Conservation (phyloP, 768 basidiomycete genomes). For the Pleurotus djamor region DNA sequence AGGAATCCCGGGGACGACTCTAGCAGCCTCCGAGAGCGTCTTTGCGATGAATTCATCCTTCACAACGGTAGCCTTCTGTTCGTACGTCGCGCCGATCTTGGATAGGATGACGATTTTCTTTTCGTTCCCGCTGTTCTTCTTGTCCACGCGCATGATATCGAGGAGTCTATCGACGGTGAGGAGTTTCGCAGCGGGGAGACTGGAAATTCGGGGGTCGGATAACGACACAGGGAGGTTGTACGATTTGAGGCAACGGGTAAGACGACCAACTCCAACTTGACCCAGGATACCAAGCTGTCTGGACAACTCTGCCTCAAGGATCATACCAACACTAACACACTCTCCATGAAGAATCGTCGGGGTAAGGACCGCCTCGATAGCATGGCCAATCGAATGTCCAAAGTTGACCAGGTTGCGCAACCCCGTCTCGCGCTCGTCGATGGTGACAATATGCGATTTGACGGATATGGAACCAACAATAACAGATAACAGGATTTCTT, state of each 20-base stretch:
- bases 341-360: constrained; percentile 95
- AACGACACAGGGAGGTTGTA: constrained; percentile 90
- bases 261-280: constrained; percentile 90
- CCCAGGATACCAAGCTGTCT: constrained; percentile 83
- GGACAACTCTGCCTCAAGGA: constrained; percentile 93
- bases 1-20: constrained; percentile 69
- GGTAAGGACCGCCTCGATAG: constrained; percentile 94
- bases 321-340: constrained; percentile 94
- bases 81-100: constrained; percentile 88
- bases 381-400: constrained; percentile 97
- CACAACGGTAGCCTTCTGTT: constrained; percentile 88
- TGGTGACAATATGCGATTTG: constrained; percentile 95
- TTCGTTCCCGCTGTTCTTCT: constrained; percentile 91
- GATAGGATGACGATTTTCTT: constrained; percentile 95
- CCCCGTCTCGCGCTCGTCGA: constrained; percentile 95
- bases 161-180: constrained; percentile 81
- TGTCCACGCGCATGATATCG: constrained; percentile 95
- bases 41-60: constrained; percentile 78
- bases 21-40: constrained; percentile 78
- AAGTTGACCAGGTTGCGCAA: constrained; percentile 99
- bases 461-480: constrained; percentile 93
- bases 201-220: constrained; percentile 73
- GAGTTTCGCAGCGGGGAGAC: constrained; percentile 64
- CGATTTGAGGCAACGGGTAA: constrained; percentile 83
- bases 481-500: constrained; percentile 83